A percentile compares a stretch with the other conserved stretches of the same genome.
Conservation (phyloP, 805 yeast species). For the Saccharomycopsis olivae region DNA sequence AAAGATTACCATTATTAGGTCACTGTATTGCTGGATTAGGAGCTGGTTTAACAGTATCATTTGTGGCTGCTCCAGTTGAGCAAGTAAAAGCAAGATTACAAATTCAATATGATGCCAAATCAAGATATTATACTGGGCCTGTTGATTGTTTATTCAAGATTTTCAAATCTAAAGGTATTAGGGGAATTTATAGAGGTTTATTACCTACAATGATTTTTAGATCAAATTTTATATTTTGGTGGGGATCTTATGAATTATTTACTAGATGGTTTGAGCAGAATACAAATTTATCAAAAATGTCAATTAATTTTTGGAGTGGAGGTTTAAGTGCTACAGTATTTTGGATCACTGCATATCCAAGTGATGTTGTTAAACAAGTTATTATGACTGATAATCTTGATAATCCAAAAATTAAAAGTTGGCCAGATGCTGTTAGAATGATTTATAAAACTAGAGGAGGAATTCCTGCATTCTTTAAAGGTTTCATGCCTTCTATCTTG, state of each 20-base stretch:
- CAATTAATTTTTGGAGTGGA: slow-evolving; percentile 86
- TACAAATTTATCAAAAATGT: slow-evolving; percentile 54
- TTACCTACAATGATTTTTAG: slow-evolving; percentile 82
- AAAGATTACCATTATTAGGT: slow-evolving; percentile 61
- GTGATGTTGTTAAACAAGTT: slow-evolving; percentile 80
- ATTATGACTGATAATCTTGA: slow-evolving; percentile 71
- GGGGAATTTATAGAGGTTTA: slow-evolving; percentile 73
- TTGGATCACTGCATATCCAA: slow-evolving; percentile 85
- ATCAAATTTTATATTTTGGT: slow-evolving; percentile 80
- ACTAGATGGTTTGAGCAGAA: slow-evolving; percentile 56
- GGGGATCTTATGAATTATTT: slow-evolving; percentile 85
- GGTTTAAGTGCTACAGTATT: slow-evolving; percentile 80
- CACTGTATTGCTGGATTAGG: slow-evolving; percentile 66
- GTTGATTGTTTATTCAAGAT: slow-evolving; percentile 58
- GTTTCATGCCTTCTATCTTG: slow-evolving; percentile 68
- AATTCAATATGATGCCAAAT: slow-evolving; percentile 74
- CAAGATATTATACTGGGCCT: slow-evolving; percentile 66
- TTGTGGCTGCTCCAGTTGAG: slow-evolving; percentile 94
- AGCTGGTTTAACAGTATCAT: slow-evolving; percentile 84
- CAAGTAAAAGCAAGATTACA: slow-evolving; percentile 82
- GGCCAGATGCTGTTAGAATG: slow-evolving; percentile 60
- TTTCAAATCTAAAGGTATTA: slow-evolving; percentile 49
- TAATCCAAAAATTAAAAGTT: slow-evolving; percentile 59
- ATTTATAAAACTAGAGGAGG: slow-evolving; percentile 53
- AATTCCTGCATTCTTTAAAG: slow-evolving; percentile 61